Evolutionary conservation across 192 early-diverging fungal genomes (phyloP).

Genomic region (Backusella westeae): DNA sequence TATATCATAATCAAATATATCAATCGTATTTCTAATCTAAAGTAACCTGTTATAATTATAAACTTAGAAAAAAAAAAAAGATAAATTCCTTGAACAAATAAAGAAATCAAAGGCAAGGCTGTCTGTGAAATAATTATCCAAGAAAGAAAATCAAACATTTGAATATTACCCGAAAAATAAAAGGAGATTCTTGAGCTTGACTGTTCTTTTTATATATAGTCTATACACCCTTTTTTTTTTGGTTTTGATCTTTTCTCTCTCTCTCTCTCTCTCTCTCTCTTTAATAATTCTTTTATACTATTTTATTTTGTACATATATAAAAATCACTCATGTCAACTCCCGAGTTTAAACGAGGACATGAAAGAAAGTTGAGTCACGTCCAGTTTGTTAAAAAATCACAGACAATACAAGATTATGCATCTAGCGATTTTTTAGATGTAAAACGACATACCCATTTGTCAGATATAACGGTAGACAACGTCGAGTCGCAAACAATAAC

Average conservation of each 20-base stretch:
- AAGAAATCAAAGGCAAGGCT: not conserved
- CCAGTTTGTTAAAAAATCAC: slow-evolving; percentile 1
- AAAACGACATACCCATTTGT: not conserved
- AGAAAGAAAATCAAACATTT: not conserved
- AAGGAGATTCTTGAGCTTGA: not conserved
- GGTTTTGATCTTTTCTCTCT: not conserved
- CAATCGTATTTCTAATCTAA: no score
- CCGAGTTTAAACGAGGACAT: slow-evolving; percentile 7
- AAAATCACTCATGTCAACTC: not conserved
- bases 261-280: not conserved
- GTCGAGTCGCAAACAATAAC: not conserved
- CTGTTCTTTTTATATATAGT: not conserved
- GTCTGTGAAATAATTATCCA: not conserved
- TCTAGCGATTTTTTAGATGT: not conserved
- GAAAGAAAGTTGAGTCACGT: slow-evolving; percentile 1
- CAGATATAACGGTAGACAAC: not conserved
- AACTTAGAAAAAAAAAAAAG: not conserved
- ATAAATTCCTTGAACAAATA: not conserved
- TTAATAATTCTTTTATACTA: not conserved
- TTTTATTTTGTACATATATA: not conserved
- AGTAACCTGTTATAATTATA: no score
- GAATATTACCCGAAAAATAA: not conserved
- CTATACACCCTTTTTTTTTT: not conserved
- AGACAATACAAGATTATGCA: not conserved
- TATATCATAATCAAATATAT: no score